Percentiles rank a stretch among this genome's conserved stretches.
Conservation (phyloP, 305 asterid genomes). For the Fraxinus sp. region DNA sequence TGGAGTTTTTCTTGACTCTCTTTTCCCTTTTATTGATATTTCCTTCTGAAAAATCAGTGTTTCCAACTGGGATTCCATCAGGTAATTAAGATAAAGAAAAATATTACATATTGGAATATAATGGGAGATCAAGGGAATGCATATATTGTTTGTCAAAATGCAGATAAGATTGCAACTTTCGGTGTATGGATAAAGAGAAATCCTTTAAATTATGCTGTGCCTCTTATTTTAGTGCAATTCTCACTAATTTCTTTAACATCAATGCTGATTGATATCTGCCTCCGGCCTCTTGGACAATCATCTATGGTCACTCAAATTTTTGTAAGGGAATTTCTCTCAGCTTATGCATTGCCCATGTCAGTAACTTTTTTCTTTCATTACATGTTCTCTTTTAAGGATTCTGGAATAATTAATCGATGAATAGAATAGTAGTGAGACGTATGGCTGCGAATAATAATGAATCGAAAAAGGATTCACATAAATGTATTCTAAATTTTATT, state of each 20-base stretch:
- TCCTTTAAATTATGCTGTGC: conserved; percentile 53
- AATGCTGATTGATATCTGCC: conserved; percentile 41
- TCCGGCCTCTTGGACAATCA: conserved; percentile 74
- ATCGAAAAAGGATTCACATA: background rate
- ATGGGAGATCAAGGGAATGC: conserved; percentile 26
- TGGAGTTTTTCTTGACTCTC: conserved; percentile 6
- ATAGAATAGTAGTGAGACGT: background rate
- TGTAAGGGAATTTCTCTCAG: conserved; percentile 35
- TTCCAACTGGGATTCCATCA: background rate
- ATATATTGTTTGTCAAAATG: conserved; percentile 43
- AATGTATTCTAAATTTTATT: background rate
- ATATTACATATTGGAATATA: background rate
- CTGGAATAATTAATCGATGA: background rate
- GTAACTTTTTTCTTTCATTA: background rate
- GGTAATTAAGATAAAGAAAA: background rate
- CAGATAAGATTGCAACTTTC: conserved; percentile 32
- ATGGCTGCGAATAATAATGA: background rate
- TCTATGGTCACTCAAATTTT: conserved; percentile 63
- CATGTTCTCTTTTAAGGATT: background rate
- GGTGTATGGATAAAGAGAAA: conserved; percentile 39
- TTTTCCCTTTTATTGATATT: background rate
- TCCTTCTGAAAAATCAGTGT: background rate
- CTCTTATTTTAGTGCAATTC: conserved; percentile 62
- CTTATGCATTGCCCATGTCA: background rate
- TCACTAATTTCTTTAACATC: conserved; percentile 50